Base-by-base conservation (phyloP, 2,329 filamentous ascomycete species). In the Penicillium brevicompactum region DNA sequence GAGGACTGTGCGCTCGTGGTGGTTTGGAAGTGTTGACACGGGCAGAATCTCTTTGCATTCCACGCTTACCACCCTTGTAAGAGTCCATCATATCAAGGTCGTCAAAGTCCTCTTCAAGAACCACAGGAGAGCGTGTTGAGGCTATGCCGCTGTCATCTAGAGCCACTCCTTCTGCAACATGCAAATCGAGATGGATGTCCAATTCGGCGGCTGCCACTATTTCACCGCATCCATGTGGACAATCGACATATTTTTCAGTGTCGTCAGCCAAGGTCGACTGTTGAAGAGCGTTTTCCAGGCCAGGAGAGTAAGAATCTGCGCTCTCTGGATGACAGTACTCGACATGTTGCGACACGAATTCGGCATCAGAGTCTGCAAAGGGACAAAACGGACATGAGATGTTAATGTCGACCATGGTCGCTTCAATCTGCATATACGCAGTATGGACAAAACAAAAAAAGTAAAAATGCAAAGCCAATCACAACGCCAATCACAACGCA, bases 171-270 rank as follows among this genome's bases (percentile, higher is more conserved):
- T 85, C 83, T 16, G 79, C 78, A 45, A 74, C 67, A 65, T 88
- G 86, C 53, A 87, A 74, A 62, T 87, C 82, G 34, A 87, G 65
- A 65, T 89, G 86, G 43, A 76, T 79, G 14, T 83, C 78, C 34
- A 88, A 73, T 62, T 87, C 83, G 14, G 74, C 69, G 7, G 76
- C 63, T 6, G 77, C 70, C 18, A 87, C 69, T n/a, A 78, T 68
- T 67, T 89, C 86, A 31, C 82, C 82, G 65, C 87, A 90, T 21
- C 78, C 81, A 14, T 82, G 79, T 32, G 82, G 80, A 62, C 85
- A 87, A 41, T 80, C 75, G 21, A 79, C 74, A 64, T 84, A 85
- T 48, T 66, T 63, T 10, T 62, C 53, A 11, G 55, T 52, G 6
- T 65, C 61, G 6, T 61, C 40, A 32, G n/a, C 32, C 16, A 48